Evolutionary conservation across 352 stramenopile species (phyloP).

Genomic region (Globisporangium nagaii): DNA sequence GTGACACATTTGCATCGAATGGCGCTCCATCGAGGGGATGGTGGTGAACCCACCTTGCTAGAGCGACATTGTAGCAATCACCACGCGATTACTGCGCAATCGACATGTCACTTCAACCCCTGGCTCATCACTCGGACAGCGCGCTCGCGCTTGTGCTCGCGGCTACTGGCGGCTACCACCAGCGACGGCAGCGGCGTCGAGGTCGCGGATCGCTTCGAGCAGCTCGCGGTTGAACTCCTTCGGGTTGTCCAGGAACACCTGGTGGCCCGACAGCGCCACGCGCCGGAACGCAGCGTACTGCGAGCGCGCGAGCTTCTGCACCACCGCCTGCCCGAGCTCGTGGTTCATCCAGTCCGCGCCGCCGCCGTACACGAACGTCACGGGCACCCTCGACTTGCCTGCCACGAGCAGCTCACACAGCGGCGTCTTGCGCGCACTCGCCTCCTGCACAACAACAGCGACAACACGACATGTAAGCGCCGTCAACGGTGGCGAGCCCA

Average conservation of each 20-base stretch:
- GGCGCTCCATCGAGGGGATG: not conserved
- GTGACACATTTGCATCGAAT: not conserved
- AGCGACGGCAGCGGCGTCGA: too few species aligned
- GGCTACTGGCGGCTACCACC: too few species aligned
- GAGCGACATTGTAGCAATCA: too few species aligned
- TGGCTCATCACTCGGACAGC: not conserved
- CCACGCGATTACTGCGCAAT: not conserved
- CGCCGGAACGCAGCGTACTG: constrained; percentile 1
- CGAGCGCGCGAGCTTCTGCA: constrained; percentile 5
- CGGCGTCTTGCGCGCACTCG: not conserved
- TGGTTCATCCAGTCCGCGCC: constrained; percentile 20
- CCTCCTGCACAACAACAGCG: too few species aligned
- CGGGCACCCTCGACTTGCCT: not conserved
- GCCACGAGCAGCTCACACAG: constrained; percentile 2
- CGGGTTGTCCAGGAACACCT: constrained; percentile 9
- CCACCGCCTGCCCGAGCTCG: constrained; percentile 10
- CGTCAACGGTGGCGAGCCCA: too few species aligned
- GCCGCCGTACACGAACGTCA: constrained; percentile 20
- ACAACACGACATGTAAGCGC: too few species aligned
- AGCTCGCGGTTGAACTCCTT: constrained; percentile 1
- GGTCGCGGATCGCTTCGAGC: not conserved
- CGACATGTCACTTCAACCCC: not conserved
- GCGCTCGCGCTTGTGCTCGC: too few species aligned
- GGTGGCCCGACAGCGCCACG: not conserved
- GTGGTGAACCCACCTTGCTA: too few species aligned